These are phyloP conservation scores for Meyerozyma carpophila DNA, from an alignment of 1,139 yeast genomes.

Conservation along the genomic window DNA sequence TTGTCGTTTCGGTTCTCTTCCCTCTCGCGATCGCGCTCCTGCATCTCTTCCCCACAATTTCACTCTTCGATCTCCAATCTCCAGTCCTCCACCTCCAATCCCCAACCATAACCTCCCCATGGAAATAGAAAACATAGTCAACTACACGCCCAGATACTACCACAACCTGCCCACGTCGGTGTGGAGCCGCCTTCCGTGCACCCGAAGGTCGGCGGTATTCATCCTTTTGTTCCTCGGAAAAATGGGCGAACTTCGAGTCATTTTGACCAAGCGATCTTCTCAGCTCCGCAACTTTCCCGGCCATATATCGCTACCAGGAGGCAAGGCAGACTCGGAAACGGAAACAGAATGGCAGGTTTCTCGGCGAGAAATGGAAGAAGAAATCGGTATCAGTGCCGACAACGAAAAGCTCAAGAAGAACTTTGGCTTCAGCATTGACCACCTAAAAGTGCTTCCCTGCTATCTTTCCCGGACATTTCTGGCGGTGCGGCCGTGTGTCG, in stretches of 20 bases:
- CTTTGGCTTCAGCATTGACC: slow-evolving; percentile 53
- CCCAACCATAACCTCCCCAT: too few relatives aligned
- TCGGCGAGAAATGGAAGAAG: slow-evolving; percentile 80
- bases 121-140: slow-evolving; percentile 14
- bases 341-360: slow-evolving; percentile 73
- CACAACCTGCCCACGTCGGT: slow-evolving; percentile 31
- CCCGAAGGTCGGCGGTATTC: slow-evolving; percentile 74
- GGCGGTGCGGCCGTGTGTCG: slow-evolving; percentile 80
- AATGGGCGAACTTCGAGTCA: slow-evolving; percentile 68
- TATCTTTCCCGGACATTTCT: slow-evolving; percentile 75
- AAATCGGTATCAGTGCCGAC: slow-evolving; percentile 64
- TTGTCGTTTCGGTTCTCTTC: too few relatives aligned
- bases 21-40: not conserved
- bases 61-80: not conserved
- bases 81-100: too few relatives aligned
- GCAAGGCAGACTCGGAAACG: slow-evolving; percentile 61
- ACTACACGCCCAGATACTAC: slow-evolving; percentile 20
- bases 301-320: slow-evolving; percentile 88
- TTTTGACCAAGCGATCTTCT: slow-evolving; percentile 72
- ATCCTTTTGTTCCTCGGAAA: slow-evolving; percentile 65
- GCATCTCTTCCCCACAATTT: not conserved
- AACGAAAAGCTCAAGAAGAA: slow-evolving; percentile 38
- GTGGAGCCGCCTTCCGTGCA: slow-evolving; percentile 54
- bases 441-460: slow-evolving; percentile 59
- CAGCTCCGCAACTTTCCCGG: slow-evolving; percentile 72